Evolutionary conservation across 176 grass and related monocot species (phyloP).

Genomic region (Triticum turgidum): DNA sequence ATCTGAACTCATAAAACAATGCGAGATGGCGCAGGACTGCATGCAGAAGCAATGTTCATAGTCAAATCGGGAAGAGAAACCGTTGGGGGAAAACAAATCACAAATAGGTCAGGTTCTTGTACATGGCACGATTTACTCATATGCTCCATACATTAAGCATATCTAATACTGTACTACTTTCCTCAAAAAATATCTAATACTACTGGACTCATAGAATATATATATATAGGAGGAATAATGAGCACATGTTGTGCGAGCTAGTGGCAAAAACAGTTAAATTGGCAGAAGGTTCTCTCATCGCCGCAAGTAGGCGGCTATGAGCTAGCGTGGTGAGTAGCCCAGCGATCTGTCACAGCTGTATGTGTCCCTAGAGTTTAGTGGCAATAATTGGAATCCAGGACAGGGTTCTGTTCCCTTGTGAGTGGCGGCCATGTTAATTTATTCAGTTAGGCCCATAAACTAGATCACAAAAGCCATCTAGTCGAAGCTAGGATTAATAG

Average conservation of each 20-base stretch:
- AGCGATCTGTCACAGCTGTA: neutral
- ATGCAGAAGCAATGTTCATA: too few relatives aligned
- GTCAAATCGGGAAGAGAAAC: too few relatives aligned
- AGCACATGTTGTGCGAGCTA: neutral
- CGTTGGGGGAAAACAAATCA: too few relatives aligned
- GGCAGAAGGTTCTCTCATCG: slow-evolving; percentile 17
- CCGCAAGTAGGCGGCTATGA: neutral
- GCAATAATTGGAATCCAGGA: slow-evolving; percentile 15
- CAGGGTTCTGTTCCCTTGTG: slow-evolving; percentile 31
- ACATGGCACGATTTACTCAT: too few relatives aligned
- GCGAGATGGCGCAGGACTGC: too few relatives aligned
- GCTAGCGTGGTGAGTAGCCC: neutral
- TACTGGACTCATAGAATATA: neutral
- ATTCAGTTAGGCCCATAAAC: neutral
- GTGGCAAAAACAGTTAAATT: slow-evolving; percentile 2
- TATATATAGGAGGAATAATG: neutral
- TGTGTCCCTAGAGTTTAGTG: neutral
- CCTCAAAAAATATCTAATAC: neutral
- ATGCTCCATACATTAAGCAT: too few relatives aligned
- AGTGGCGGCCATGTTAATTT: slow-evolving; percentile 15
- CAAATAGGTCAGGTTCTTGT: too few relatives aligned
- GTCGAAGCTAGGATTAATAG: neutral
- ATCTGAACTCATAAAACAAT: too few relatives aligned
- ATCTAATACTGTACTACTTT: too few relatives aligned
- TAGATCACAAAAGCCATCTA: neutral